Conservation (phyloP, 2,329 filamentous ascomycete genomes). For the Fonsecaea pedrosoi region DNA sequence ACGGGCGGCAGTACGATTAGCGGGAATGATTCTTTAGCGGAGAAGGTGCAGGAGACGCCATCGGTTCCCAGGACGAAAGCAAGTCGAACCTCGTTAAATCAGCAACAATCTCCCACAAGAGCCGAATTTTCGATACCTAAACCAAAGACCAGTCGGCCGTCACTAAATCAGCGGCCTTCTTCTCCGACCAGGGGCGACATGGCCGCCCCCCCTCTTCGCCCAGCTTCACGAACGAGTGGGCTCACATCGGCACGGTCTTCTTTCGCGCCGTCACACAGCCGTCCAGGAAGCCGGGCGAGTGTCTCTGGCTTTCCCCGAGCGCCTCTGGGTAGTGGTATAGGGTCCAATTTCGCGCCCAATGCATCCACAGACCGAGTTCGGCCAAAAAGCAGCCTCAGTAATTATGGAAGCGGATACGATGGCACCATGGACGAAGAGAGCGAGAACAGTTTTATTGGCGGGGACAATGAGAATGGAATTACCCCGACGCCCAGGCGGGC, state of each 20-base stretch:
- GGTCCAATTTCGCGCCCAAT: slow-evolving; percentile 36
- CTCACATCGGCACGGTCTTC: slow-evolving; percentile 33
- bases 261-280: slow-evolving; percentile 36
- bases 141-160: slow-evolving; percentile 61
- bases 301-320: slow-evolving; percentile 34
- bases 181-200: slow-evolving; percentile 46
- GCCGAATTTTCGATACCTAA: slow-evolving; percentile 30
- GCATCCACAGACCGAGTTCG: slow-evolving; percentile 41
- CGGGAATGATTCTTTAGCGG: slow-evolving; percentile 46
- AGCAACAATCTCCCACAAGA: slow-evolving; percentile 54
- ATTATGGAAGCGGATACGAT: slow-evolving; percentile 36
- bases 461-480: slow-evolving; percentile 16
- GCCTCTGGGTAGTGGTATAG: slow-evolving; percentile 32
- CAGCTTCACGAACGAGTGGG: slow-evolving; percentile 40
- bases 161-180: slow-evolving; percentile 62
- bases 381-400: slow-evolving; percentile 39
- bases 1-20: slow-evolving; percentile 63
- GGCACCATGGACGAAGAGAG: slow-evolving; percentile 38
- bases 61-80: slow-evolving; percentile 43
- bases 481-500: slow-evolving; percentile 42
- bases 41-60: slow-evolving; percentile 41
- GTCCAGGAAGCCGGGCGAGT: slow-evolving; percentile 39
- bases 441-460: slow-evolving; percentile 16
- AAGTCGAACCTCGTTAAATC: slow-evolving; percentile 66
- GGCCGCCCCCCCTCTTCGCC: slow-evolving; percentile 38